Evolutionary conservation across 805 yeast genomes (phyloP), one percentile per base, ranked within the genome.

Genomic region (Wickerhamomyces hampshirensis): DNA sequence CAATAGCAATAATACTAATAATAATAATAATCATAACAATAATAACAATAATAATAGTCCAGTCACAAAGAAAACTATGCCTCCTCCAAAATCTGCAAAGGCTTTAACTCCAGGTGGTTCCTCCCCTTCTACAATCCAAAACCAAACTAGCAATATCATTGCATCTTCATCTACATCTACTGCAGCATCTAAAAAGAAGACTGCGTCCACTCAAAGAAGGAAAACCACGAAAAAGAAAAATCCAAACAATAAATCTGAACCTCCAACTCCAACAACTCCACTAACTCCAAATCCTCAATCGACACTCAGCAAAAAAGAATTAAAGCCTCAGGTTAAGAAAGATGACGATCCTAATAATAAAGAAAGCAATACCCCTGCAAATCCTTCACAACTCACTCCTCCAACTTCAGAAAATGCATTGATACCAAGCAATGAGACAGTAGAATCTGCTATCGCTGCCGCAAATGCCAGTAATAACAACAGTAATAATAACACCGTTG

Each of bases 211-310:
- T 19, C 23, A 40, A 19, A 39, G 37, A 31, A 46, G 47, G 39
- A 37, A 42, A 35, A 24, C 38, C 30, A 43, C 44, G 44, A 43
- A 53, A 38, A 33, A 24, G 3, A 14, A 34, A 18, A 30, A 35
- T 8, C 46, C 53, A 17, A 53, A 43, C 13, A 47, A 31, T 24
- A 50, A 56, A 18, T 58, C 65, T 10, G 69, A 63, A 30, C 67
- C 68, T 7, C 68, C 65, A 21, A 64, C 68, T 5, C 69, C 69
- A 37, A 63, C 68, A 1, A 63, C 68, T 2, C 69, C 69, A 19
- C 39, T 58, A 16, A 63, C 68, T 0, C 68, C 65, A 34, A 44
- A 35, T 28, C 51, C 46, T 30, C 39, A 36, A 15, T 21, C 37
- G 13, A 28, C 18, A 18, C 23, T 18, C 28, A 17, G 29, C 29